Conservation (phyloP, 192 early-diverging fungal species). For the Backusella tarrabulga region DNA sequence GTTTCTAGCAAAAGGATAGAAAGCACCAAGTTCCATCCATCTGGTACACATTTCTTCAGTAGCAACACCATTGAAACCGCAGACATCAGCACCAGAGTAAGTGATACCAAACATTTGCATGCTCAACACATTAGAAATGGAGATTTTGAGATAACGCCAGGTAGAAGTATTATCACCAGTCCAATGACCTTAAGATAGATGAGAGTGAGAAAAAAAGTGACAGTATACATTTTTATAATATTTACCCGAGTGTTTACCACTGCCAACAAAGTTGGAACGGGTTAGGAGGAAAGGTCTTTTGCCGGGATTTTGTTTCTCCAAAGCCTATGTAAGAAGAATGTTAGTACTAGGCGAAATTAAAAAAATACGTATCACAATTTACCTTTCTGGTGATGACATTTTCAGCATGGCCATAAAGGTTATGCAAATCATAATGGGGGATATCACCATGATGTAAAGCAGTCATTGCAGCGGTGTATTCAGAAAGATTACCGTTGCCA, state of each 20-base stretch:
- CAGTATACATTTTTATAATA: too few relatives aligned
- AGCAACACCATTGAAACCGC: slow-evolving; percentile 64
- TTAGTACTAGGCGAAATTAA: too few relatives aligned
- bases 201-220: too few relatives aligned
- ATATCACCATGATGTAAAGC: slow-evolving; percentile 29
- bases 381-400: slow-evolving; percentile 20
- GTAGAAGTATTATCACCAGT: slow-evolving; percentile 61
- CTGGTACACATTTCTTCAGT: slow-evolving; percentile 65
- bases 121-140: slow-evolving; percentile 58
- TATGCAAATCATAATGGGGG: slow-evolving; percentile 32
- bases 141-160: slow-evolving; percentile 55
- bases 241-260: slow-evolving; percentile 38
- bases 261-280: slow-evolving; percentile 66
- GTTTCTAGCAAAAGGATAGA: slow-evolving; percentile 47
- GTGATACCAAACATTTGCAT: slow-evolving; percentile 74
- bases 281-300: slow-evolving; percentile 57
- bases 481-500: slow-evolving; percentile 41
- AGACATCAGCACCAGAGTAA: slow-evolving; percentile 69
- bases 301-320: slow-evolving; percentile 7
- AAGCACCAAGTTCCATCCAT: slow-evolving; percentile 61
- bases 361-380: not conserved
- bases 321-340: not conserved
- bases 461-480: slow-evolving; percentile 45
- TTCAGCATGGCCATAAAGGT: slow-evolving; percentile 34
- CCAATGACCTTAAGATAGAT: slow-evolving; percentile 9